phyloP scores from a whole-genome alignment of 2,329 filamentous ascomycete genomes.

The Lasiodiplodia sp. region DNA sequence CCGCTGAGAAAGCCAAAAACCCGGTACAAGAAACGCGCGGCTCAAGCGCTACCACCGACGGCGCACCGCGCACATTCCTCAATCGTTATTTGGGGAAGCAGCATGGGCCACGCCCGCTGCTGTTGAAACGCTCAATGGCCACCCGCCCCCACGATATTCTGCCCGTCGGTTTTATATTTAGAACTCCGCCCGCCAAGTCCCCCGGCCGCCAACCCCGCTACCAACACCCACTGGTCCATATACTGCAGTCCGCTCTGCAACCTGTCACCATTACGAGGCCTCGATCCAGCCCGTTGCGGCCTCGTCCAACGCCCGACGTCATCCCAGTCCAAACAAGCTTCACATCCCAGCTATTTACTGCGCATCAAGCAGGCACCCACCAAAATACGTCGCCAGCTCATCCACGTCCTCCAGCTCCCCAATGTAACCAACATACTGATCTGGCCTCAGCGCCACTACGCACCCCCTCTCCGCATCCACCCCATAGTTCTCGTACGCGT shows the following conservation, averaged over 20 bases:
- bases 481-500: slow-evolving; percentile 64
- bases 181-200: neutral
- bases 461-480: slow-evolving; percentile 64
- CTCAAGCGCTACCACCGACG: neutral
- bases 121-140: slow-evolving; percentile 1
- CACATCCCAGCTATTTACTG: neutral
- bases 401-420: slow-evolving; percentile 45
- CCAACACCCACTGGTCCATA: neutral
- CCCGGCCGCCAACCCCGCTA: neutral
- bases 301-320: too few relatives aligned
- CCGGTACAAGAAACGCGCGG: neutral
- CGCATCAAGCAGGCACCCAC: slow-evolving; percentile 24
- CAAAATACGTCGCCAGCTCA: slow-evolving; percentile 40
- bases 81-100: slow-evolving; percentile 9
- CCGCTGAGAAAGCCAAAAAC: neutral
- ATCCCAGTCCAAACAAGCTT: too few relatives aligned
- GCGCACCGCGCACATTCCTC: neutral
- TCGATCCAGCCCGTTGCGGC: too few relatives aligned
- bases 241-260: neutral
- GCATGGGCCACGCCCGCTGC: neutral
- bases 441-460: slow-evolving; percentile 68
- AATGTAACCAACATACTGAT: slow-evolving; percentile 68
- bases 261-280: too few relatives aligned
- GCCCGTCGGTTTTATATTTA: slow-evolving; percentile 8
- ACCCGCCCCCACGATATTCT: slow-evolving; percentile 12